Percentiles rank a stretch among this genome's conserved stretches.
These are phyloP conservation scores for Anthracocystis setariae DNA, from an alignment of 1,284 basidiomycete genomes.

Conservation along the genomic window DNA sequence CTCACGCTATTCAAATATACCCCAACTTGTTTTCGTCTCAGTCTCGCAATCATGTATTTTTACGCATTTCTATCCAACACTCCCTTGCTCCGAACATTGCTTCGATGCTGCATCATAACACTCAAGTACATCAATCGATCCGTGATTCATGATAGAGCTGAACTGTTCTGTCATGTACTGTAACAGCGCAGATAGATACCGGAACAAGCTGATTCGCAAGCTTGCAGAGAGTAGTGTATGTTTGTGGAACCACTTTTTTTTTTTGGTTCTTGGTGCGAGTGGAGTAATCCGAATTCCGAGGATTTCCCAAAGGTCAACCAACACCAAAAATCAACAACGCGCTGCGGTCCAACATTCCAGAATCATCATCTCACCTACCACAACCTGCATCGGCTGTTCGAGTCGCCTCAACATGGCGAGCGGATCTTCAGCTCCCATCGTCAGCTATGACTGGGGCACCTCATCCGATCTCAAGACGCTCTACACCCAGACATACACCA, in stretches of 20 bases:
- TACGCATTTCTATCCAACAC: slow-evolving; percentile 19
- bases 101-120: too few species aligned
- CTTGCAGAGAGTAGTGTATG: too few species aligned
- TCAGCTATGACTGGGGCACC: slow-evolving; percentile 54
- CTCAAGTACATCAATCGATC: too few species aligned
- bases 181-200: too few species aligned
- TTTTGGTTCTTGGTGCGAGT: slow-evolving; percentile 8
- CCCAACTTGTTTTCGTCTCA: slow-evolving; percentile 11
- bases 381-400: not conserved
- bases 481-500: slow-evolving; percentile 59
- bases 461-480: slow-evolving; percentile 46
- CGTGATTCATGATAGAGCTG: too few species aligned
- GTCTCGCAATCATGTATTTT: slow-evolving; percentile 33
- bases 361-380: not conserved
- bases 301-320: slow-evolving; percentile 4
- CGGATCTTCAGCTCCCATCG: slow-evolving; percentile 11
- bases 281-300: slow-evolving; percentile 15
- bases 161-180: too few species aligned
- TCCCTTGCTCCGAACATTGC: not conserved
- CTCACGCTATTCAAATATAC: slow-evolving; percentile 15
- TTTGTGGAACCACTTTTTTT: too few species aligned
- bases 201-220: too few species aligned
- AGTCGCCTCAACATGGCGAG: slow-evolving; percentile 12
- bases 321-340: slow-evolving; percentile 19
- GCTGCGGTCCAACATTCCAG: not conserved